Conservation (phyloP, 2,329 filamentous ascomycete species). For the Leptographium lundbergii region DNA sequence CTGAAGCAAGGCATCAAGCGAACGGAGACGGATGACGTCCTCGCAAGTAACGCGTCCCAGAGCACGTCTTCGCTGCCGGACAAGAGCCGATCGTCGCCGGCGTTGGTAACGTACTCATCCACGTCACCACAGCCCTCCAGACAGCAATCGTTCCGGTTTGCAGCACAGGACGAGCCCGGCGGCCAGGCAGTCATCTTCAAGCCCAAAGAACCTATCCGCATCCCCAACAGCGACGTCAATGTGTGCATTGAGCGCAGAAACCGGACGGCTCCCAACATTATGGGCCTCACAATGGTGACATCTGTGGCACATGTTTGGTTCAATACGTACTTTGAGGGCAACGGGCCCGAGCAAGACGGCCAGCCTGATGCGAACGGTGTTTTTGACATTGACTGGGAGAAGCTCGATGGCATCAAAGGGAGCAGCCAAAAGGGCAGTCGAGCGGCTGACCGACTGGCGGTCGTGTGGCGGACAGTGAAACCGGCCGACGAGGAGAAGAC, state of each 20-base stretch:
- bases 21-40: background rate
- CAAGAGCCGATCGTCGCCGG: constrained; percentile 2
- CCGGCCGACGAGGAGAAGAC: constrained; percentile 8
- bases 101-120: background rate
- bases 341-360: constrained; percentile 56
- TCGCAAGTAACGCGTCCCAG: background rate
- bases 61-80: too few relatives aligned
- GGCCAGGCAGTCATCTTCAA: constrained; percentile 69
- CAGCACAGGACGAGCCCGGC: constrained; percentile 31
- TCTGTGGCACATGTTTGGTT: constrained; percentile 95
- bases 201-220: constrained; percentile 51
- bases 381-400: constrained; percentile 46
- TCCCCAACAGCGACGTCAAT: constrained; percentile 78
- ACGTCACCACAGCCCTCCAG: background rate
- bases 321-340: constrained; percentile 84
- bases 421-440: constrained; percentile 68
- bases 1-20: background rate
- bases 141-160: constrained; percentile 1
- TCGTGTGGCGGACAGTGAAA: constrained; percentile 58
- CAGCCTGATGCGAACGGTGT: constrained; percentile 53
- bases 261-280: constrained; percentile 58
- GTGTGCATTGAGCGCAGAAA: constrained; percentile 82
- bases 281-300: constrained; percentile 76
- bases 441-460: constrained; percentile 68
- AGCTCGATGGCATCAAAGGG: constrained; percentile 91